Base-by-base conservation (phyloP, 352 stramenopile genomes). In the Peronospora farinosa region DNA sequence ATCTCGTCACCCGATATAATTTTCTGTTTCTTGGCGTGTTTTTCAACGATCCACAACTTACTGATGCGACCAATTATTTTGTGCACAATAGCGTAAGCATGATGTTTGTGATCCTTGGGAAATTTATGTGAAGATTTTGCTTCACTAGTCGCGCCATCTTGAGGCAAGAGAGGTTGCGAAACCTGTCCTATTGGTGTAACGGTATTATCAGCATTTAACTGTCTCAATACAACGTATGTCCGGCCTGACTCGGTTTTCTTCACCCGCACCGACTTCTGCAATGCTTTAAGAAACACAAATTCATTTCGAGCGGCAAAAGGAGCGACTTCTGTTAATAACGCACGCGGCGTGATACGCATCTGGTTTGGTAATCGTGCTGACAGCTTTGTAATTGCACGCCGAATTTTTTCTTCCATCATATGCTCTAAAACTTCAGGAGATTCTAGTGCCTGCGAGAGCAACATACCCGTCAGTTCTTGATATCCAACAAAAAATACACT, bases 321-420 rank as follows among this genome's bases (percentile, higher is more conserved):
- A 4, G 79, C 80, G 11, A 95, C 63, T 31, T 95, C 84, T 52
- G 80, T 91, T 15, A 95, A 67, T 42, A 95, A 61, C 2, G 79
- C 78, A 16, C 81, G 80, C 12, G 82, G 84, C 0, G 76, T 90
- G 39, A 92, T 91, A 4, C 84, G 73, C 79, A 90, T 90, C 30
- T 88, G 77, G 21, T 38, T 74, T 19, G 76, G 76, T 19, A 88
- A 82, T 23, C 84, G 70, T 7, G 78, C 65, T 17, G 79, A 70
- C 32, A 95, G 47, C 54, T 95, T 95, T 2, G 69, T 71, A 19
- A 95, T 81, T 6, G 78, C 77, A 33, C 77, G 71, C 10, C 67
- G 42, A 63, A 95, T 91, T 46, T 88, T 92, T 10, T 92, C 81
- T 56, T 92, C 79, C 80, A 92, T 92, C 55, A 83, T 83, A 25